Evolutionary conservation across 768 basidiomycete species (phyloP).

Genomic region (Paxillus involutus): DNA sequence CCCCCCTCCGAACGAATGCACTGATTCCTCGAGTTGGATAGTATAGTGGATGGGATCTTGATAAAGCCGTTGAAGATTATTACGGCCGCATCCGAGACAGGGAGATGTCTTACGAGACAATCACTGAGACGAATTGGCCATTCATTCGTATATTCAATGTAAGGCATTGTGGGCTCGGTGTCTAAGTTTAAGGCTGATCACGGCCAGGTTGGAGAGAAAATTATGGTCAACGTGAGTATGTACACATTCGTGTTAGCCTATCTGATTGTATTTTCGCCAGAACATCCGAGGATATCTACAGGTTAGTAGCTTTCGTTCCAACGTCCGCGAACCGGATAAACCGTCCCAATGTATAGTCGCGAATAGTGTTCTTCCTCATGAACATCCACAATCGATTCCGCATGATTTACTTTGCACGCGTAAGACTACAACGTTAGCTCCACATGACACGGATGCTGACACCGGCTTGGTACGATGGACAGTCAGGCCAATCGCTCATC

Average conservation of each 20-base stretch:
- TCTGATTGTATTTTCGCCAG: conserved; percentile 34
- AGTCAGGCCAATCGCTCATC: conserved; percentile 98
- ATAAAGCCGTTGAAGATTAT: conserved; percentile 91
- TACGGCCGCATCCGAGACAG: conserved; percentile 86
- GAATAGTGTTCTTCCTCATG: conserved; percentile 99
- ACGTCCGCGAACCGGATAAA: neutral
- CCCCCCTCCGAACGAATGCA: neutral
- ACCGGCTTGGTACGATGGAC: neutral
- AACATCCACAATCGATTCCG: conserved; percentile 95
- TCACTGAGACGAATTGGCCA: conserved; percentile 89
- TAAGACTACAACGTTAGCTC: conserved; percentile 36
- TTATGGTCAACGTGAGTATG: conserved; percentile 81
- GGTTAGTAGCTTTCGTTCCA: conserved; percentile 37
- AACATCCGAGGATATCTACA: conserved; percentile 88
- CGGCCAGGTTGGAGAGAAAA: conserved; percentile 86
- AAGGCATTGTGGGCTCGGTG: conserved; percentile 16
- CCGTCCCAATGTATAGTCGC: conserved; percentile 51
- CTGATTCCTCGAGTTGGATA: conserved; percentile 29
- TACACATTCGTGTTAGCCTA: neutral
- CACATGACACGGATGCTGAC: neutral
- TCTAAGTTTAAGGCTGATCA: conserved; percentile 8
- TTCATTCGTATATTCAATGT: conserved; percentile 95
- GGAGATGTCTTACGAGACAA: conserved; percentile 85
- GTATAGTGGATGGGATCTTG: conserved; percentile 93
- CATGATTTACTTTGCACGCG: conserved; percentile 95